Evolutionary conservation across 2,329 filamentous ascomycete species (phyloP).

Genomic region (Fusarium keratoplasticum): DNA sequence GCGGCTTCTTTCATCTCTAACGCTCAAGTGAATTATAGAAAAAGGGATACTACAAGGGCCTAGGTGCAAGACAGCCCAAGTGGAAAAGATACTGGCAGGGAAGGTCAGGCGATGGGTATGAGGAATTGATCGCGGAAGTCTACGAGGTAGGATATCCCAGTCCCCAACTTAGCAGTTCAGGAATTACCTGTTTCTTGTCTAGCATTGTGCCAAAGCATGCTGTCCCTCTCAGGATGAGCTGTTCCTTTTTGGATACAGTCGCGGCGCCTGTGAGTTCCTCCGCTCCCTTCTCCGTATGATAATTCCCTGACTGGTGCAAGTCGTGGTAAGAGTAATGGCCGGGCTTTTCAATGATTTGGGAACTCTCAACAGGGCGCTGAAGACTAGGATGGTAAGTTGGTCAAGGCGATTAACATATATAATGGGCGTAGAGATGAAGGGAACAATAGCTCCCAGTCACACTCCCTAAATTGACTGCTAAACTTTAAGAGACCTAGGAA

Average conservation of each 20-base stretch:
- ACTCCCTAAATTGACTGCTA: background rate
- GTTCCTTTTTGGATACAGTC: background rate
- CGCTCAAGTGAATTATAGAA: background rate
- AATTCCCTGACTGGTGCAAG: too few relatives aligned
- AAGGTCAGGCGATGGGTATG: background rate
- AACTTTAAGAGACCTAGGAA: background rate
- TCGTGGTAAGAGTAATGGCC: background rate
- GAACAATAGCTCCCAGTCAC: background rate
- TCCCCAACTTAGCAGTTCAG: too few relatives aligned
- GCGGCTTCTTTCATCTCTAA: background rate
- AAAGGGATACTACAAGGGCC: background rate
- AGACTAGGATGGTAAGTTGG: background rate
- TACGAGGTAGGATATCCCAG: background rate
- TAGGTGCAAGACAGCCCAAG: background rate
- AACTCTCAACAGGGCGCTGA: background rate
- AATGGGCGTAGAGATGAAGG: background rate
- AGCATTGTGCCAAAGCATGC: background rate
- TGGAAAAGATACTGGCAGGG: background rate
- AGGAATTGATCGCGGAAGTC: background rate
- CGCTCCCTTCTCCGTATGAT: too few relatives aligned
- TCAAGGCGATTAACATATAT: background rate
- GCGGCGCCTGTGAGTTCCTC: background rate
- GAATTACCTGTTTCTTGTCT: background rate
- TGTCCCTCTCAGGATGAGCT: background rate
- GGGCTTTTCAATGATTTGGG: background rate